Conservation (phyloP, 257 asterid species). For the Solanum ossicruentum region DNA sequence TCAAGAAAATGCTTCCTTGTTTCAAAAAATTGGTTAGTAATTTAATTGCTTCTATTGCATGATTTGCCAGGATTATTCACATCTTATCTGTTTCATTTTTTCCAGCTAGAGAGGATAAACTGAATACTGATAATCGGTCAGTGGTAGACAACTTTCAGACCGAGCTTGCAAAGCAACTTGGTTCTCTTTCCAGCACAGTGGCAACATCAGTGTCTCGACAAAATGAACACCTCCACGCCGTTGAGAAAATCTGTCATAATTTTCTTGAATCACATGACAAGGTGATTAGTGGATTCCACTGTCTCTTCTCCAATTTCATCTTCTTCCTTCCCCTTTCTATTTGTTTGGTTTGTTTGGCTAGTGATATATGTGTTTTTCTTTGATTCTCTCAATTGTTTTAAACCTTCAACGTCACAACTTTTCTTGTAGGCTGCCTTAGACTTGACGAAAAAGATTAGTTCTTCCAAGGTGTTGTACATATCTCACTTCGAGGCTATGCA, state of each 20-base stretch:
- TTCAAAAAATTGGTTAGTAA: slow-evolving; percentile 48
- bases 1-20: slow-evolving; percentile 55
- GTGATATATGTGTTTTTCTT: background rate
- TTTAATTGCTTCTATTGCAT: background rate
- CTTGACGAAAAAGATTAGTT: slow-evolving; percentile 37
- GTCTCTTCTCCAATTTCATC: background rate
- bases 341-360: background rate
- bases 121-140: slow-evolving; percentile 50
- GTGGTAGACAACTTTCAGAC: slow-evolving; percentile 46
- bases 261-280: slow-evolving; percentile 49
- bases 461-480: slow-evolving; percentile 42
- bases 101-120: slow-evolving; percentile 69
- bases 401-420: background rate
- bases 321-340: background rate
- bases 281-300: slow-evolving; percentile 20
- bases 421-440: slow-evolving; percentile 41
- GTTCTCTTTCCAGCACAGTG: slow-evolving; percentile 39
- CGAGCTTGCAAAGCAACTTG: slow-evolving; percentile 50
- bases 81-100: background rate
- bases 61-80: background rate
- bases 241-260: slow-evolving; percentile 48
- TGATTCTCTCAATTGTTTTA: background rate
- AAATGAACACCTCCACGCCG: slow-evolving; percentile 46
- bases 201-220: slow-evolving; percentile 48
- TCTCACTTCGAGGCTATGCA: slow-evolving; percentile 81